Percentiles rank a stretch among this genome's conserved stretches.
These are phyloP conservation scores for Ophiocordyceps unilateralis DNA, from an alignment of 2,329 filamentous ascomycete genomes.

Conservation along the genomic window DNA sequence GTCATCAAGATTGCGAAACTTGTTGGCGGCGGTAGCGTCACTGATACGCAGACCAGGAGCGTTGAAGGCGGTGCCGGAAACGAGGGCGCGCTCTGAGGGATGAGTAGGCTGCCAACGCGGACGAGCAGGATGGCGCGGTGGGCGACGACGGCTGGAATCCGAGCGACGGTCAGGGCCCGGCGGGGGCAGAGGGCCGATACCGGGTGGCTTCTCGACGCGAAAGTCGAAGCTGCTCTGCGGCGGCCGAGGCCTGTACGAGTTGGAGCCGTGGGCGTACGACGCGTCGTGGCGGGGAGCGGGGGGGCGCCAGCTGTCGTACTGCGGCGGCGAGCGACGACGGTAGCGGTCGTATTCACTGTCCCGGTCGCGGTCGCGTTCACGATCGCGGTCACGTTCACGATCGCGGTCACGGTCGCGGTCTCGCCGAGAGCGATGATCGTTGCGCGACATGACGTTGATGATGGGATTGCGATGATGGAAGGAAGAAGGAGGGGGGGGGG, in stretches of 20 bases:
- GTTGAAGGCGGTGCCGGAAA: constrained; percentile 24
- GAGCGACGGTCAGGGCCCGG: constrained; percentile 4
- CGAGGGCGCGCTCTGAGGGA: constrained; percentile 30
- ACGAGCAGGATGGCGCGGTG: constrained; percentile 11
- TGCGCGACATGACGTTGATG: constrained; percentile 2
- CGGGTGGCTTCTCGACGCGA: constrained; percentile 31
- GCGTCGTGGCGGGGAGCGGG: not conserved
- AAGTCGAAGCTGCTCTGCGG: constrained; percentile 38
- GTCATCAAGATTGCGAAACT: constrained; percentile 37
- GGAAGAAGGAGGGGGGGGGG: not conserved
- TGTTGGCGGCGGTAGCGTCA: constrained; percentile 26
- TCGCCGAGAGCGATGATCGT: constrained; percentile 1
- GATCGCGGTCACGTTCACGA: not conserved
- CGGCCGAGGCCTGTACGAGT: constrained; percentile 11
- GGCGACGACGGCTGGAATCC: constrained; percentile 10
- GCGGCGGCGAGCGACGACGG: constrained; percentile 2
- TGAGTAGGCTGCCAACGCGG: constrained; percentile 19
- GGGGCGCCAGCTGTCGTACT: constrained; percentile 12
- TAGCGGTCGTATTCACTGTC: constrained; percentile 1
- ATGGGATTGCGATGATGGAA: not conserved
- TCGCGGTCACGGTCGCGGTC: not conserved
- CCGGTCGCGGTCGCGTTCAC: not conserved
- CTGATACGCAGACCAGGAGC: constrained; percentile 28
- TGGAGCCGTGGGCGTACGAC: not conserved
- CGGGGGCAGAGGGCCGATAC: constrained; percentile 15